Percentiles rank a stretch among this genome's conserved stretches.
These are phyloP conservation scores for Adansonia rubrostipa DNA, from an alignment of 441 rosid genomes.

Conservation along the genomic window DNA sequence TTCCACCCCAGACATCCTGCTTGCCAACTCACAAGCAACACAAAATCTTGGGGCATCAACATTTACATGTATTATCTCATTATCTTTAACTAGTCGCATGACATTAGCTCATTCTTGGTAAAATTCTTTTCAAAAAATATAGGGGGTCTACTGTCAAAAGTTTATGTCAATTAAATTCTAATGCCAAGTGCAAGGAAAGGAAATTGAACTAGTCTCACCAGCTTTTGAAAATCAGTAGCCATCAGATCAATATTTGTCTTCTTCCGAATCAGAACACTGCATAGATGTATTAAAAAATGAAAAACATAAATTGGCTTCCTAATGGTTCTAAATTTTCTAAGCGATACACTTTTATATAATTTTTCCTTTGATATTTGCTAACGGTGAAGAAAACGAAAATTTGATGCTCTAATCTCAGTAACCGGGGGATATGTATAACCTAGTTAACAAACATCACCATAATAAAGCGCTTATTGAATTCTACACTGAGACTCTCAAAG, in stretches of 20 bases:
- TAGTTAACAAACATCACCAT: background rate
- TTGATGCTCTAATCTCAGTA: background rate
- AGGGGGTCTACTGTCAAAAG: background rate
- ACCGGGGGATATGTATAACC: background rate
- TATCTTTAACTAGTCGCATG: background rate
- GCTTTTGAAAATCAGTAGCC: conserved; percentile 69
- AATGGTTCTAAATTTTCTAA: background rate
- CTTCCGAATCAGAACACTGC: conserved; percentile 80
- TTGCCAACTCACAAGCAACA: conserved; percentile 7
- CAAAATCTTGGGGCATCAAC: background rate
- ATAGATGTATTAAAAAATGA: conserved; percentile 24
- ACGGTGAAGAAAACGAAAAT: background rate
- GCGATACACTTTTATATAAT: background rate
- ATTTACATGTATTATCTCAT: background rate
- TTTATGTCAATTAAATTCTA: background rate
- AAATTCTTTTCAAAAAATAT: background rate
- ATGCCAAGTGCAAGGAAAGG: background rate
- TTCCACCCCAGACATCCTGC: conserved; percentile 1
- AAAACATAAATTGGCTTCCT: background rate
- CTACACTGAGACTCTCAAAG: background rate
- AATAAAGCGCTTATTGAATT: background rate
- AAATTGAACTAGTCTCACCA: conserved; percentile 52
- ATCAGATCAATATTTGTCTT: conserved; percentile 64
- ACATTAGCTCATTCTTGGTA: background rate
- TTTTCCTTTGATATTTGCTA: background rate